phyloP scores from a whole-genome alignment of 768 basidiomycete genomes.

The Myochromella boudieri region DNA sequence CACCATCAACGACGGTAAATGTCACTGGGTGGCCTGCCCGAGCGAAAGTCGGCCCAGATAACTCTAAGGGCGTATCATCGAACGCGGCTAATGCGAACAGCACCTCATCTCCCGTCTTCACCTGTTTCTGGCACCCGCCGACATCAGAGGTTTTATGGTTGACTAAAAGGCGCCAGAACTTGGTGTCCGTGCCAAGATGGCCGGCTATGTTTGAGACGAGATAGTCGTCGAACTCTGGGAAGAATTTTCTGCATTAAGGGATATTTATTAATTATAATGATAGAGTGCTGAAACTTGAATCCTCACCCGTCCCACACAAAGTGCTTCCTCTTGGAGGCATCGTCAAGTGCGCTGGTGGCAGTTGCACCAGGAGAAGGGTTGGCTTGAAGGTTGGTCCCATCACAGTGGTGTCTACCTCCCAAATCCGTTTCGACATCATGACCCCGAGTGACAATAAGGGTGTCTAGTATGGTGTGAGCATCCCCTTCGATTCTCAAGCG shows the following conservation, averaged over 20 bases:
- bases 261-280: background rate
- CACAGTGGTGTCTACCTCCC: conserved; percentile 41
- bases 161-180: conserved; percentile 16
- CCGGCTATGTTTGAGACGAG: conserved; percentile 38
- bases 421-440: conserved; percentile 37
- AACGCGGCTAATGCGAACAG: conserved; percentile 15
- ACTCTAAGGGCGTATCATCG: conserved; percentile 26
- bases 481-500: conserved; percentile 40
- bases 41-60: conserved; percentile 32
- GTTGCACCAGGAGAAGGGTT: conserved; percentile 39
- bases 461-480: conserved; percentile 38
- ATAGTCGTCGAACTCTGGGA: conserved; percentile 39
- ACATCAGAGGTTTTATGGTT: conserved; percentile 5
- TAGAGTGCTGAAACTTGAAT: background rate
- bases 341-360: conserved; percentile 42
- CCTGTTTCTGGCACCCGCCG: conserved; percentile 15
- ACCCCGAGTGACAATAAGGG: conserved; percentile 35
- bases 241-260: conserved; percentile 27
- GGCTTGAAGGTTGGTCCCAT: conserved; percentile 39
- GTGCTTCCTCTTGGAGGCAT: conserved; percentile 28
- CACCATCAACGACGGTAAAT: conserved; percentile 38
- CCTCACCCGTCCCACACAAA: conserved; percentile 42
- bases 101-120: conserved; percentile 11
- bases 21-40: conserved; percentile 23
- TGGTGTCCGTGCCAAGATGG: conserved; percentile 25